These are phyloP conservation scores for Luzula sylvatica DNA, from an alignment of 176 grass and related monocot genomes.

Conservation along the genomic window DNA sequence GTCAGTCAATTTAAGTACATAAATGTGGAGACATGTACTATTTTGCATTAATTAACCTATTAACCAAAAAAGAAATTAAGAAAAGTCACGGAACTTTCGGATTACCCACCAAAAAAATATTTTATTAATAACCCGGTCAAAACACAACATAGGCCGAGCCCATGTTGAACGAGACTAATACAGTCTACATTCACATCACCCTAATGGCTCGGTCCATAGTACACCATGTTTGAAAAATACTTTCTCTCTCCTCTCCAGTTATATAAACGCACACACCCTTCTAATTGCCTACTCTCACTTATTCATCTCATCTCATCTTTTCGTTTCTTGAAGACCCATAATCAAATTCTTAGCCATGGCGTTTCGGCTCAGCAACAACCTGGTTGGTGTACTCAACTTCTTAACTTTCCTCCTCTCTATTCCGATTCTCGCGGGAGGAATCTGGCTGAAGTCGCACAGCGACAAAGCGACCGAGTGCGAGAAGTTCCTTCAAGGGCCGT, in stretches of 20 bases:
- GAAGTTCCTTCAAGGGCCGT: slow-evolving; percentile 41
- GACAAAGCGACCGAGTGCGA: slow-evolving; percentile 79
- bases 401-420: slow-evolving; percentile 72
- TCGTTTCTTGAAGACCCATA: neutral
- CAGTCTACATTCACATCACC: no score
- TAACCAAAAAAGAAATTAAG: no score
- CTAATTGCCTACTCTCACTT: neutral
- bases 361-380: slow-evolving; percentile 76
- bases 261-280: neutral
- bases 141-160: no score
- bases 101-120: no score
- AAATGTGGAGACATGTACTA: no score
- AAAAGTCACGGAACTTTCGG: no score
- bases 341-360: neutral
- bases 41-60: no score
- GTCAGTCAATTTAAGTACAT: no score
- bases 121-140: no score
- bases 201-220: no score
- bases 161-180: no score
- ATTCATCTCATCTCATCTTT: neutral
- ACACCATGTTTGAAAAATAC: neutral
- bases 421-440: slow-evolving; percentile 58
- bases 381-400: slow-evolving; percentile 71
- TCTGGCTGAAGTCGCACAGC: slow-evolving; percentile 47
- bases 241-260: neutral